Base-by-base conservation (phyloP, 2,329 filamentous ascomycete genomes). In the Didymella sp. region DNA sequence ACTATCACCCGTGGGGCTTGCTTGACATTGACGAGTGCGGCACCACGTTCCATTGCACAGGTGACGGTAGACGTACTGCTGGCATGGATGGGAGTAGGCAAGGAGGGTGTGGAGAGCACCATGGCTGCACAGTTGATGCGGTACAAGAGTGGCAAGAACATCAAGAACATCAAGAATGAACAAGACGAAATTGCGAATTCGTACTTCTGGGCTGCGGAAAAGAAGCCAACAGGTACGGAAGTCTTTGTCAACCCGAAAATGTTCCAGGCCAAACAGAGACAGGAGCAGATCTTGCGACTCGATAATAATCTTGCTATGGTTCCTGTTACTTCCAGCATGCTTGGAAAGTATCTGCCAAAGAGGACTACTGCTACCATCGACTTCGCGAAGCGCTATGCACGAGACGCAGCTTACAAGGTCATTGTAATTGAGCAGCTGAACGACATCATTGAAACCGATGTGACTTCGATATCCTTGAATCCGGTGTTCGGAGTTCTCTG, bases 401-500 rank as follows among this genome's bases (percentile, higher is more conserved):
- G 59, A 4, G 78, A 82, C 47, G 47, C 62, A 0, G 48, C 45
- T 0, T 83, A 82, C 67, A 76, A 74, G 25, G 47, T 51, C 3
- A 56, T 80, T 1, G 81, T 77, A 0, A 63, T 76, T 1, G 56
- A 72, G 8, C 77, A 81, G 52, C 67, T 84, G 5, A 63, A 62
- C 13, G 72, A 73, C 5, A 80, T 84, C 33, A 81, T 84, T 25
- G 61, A 74, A 5, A 63, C 73, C 6, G 78, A 83, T 48, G 77
- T 82, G 1, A 62, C 72, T 1, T 73, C 77, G 1, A 77, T 84
- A 25, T 71, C 81, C 0, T 64, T 82, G 8, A 84, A 84, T 52
- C 80, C 81, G 0, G 75, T 84, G 0, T 84, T 84, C 46, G 81
- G 81, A 4, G 74, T 71, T 6, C 74, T 84, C 2, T 84, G 82